A percentile compares a stretch with the other conserved stretches of the same genome.
Conservation (phyloP, 2,329 filamentous ascomycete species). For the Penicillium sclerotigenum region DNA sequence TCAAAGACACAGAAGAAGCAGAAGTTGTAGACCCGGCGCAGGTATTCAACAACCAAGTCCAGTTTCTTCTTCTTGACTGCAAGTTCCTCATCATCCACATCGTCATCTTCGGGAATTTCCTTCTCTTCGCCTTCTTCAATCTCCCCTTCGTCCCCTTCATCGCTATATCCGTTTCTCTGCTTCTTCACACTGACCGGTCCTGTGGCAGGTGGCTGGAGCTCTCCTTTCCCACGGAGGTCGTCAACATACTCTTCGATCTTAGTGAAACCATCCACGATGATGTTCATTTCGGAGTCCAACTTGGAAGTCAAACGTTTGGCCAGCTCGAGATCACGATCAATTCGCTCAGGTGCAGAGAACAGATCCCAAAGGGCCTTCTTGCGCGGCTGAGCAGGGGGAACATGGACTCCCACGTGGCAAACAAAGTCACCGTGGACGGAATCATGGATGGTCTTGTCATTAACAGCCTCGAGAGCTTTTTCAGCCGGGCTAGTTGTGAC, state of each 20-base stretch:
- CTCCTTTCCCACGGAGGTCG: slow-evolving; percentile 70
- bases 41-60: slow-evolving; percentile 91
- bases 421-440: slow-evolving; percentile 92
- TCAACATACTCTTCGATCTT: slow-evolving; percentile 87
- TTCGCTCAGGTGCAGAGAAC: slow-evolving; percentile 88
- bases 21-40: slow-evolving; percentile 95
- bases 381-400: slow-evolving; percentile 76
- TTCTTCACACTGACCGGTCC: slow-evolving; percentile 47
- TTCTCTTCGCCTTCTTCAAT: slow-evolving; percentile 80
- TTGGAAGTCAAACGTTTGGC: slow-evolving; percentile 78
- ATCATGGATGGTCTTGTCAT: slow-evolving; percentile 95
- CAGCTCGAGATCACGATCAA: slow-evolving; percentile 83
- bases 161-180: slow-evolving; percentile 53
- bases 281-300: slow-evolving; percentile 79
- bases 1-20: slow-evolving; percentile 99
- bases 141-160: slow-evolving; percentile 52
- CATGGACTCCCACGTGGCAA: slow-evolving; percentile 94
- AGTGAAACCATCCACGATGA: slow-evolving; percentile 69
- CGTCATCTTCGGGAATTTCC: slow-evolving; percentile 63
- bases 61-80: slow-evolving; percentile 94
- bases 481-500: slow-evolving; percentile 60
- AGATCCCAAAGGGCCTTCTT: slow-evolving; percentile 98
- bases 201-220: slow-evolving; percentile 63
- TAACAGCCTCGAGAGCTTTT: slow-evolving; percentile 87
- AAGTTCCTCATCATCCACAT: slow-evolving; percentile 85